These are phyloP conservation scores for Cyclaneusma minus DNA, from an alignment of 2,329 filamentous ascomycete species.

Conservation along the genomic window DNA sequence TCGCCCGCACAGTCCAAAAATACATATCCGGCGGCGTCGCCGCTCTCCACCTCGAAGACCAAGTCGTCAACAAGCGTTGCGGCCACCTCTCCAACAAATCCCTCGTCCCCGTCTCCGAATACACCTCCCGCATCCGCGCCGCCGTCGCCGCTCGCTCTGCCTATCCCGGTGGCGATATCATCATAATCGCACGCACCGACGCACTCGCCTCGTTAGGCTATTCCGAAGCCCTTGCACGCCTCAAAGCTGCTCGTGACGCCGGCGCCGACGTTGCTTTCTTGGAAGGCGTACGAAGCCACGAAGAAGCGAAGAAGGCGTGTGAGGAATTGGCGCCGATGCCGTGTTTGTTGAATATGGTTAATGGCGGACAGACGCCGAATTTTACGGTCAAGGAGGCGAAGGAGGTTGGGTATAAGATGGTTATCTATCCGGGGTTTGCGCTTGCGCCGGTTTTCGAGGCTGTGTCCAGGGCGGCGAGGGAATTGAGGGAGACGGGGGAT, in stretches of 20 bases:
- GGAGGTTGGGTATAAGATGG: constrained; percentile 38
- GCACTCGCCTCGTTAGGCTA: constrained; percentile 40
- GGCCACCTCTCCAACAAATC: constrained; percentile 45
- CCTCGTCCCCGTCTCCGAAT: constrained; percentile 33
- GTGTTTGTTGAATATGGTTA: constrained; percentile 41
- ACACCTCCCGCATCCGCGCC: constrained; percentile 35
- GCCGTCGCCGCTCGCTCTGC: constrained; percentile 26
- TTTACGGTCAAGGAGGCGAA: constrained; percentile 34
- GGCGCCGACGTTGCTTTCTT: constrained; percentile 46
- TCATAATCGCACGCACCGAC: constrained; percentile 51
- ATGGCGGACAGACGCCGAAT: constrained; percentile 36
- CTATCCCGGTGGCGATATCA: constrained; percentile 43
- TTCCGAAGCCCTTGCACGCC: constrained; percentile 34
- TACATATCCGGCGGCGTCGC: constrained; percentile 38
- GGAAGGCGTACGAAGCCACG: constrained; percentile 36
- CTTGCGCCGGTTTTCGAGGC: constrained; percentile 29
- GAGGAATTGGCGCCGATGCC: constrained; percentile 25
- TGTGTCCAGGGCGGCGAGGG: constrained; percentile 21
- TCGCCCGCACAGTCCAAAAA: constrained; percentile 28
- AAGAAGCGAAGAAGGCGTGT: constrained; percentile 30
- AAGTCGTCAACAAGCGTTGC: constrained; percentile 45
- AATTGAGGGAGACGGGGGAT: constrained; percentile 21
- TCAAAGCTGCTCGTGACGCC: constrained; percentile 32
- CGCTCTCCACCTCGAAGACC: constrained; percentile 44
- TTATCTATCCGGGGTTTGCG: constrained; percentile 43